phyloP scores from a whole-genome alignment of 805 yeast genomes.

The Metschnikowia cerradonensis region DNA sequence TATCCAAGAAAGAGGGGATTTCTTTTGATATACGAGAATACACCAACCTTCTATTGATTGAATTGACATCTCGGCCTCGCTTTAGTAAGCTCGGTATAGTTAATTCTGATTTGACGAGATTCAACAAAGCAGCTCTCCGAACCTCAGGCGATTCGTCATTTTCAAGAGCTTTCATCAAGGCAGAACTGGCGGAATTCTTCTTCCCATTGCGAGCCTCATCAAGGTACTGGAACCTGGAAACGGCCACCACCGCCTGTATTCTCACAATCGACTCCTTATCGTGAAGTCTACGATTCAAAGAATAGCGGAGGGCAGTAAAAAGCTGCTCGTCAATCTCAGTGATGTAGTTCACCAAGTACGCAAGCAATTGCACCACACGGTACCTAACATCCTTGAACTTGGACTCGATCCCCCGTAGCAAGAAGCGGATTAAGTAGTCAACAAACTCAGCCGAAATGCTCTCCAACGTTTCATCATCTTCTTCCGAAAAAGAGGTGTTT shows the following conservation, averaged over 20 bases:
- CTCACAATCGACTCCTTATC: conserved; percentile 79
- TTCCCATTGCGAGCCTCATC: conserved; percentile 23
- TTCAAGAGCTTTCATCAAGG: conserved; percentile 50
- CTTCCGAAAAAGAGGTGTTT: conserved; percentile 14
- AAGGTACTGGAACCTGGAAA: conserved; percentile 67
- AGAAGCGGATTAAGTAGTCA: conserved; percentile 57
- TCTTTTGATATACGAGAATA: conserved; percentile 66
- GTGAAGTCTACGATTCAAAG: conserved; percentile 57
- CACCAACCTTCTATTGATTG: conserved; percentile 67
- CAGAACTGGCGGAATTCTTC: conserved; percentile 18
- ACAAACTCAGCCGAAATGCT: conserved; percentile 50
- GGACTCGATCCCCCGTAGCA: conserved; percentile 76
- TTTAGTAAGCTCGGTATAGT: conserved; percentile 63
- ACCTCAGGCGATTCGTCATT: conserved; percentile 87
- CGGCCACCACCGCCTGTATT: conserved; percentile 76
- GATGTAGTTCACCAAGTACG: conserved; percentile 64
- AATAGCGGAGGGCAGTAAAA: conserved; percentile 57
- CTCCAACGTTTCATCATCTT: conserved; percentile 38
- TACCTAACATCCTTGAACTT: conserved; percentile 73
- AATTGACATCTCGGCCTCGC: conserved; percentile 77
- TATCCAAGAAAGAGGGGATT: conserved; percentile 50
- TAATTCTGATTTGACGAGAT: conserved; percentile 51
- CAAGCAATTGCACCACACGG: conserved; percentile 72
- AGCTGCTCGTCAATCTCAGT: conserved; percentile 73
- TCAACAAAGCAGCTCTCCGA: conserved; percentile 75